Evolutionary conservation across 2,329 filamentous ascomycete species (phyloP).

Genomic region (Blumeriella jaapii): DNA sequence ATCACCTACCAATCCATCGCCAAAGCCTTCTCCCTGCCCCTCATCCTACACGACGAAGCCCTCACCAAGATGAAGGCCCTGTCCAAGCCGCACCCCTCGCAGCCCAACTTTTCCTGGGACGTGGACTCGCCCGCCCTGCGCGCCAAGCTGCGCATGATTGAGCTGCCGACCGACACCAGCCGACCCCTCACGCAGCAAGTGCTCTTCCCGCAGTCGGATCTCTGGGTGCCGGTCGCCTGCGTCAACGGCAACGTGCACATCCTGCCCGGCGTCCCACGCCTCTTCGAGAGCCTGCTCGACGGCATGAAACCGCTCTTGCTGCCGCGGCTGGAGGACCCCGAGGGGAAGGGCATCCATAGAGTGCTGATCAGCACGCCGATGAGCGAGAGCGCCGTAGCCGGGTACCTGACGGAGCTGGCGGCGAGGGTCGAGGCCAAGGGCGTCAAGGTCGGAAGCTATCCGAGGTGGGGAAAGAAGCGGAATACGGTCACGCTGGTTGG

Average conservation of each 20-base stretch:
- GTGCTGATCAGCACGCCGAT: conserved; percentile 80
- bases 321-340: conserved; percentile 63
- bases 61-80: conserved; percentile 75
- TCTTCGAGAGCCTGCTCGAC: conserved; percentile 70
- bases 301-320: conserved; percentile 61
- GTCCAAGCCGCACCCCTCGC: conserved; percentile 59
- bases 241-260: conserved; percentile 94
- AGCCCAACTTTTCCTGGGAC: conserved; percentile 76
- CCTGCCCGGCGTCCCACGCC: conserved; percentile 73
- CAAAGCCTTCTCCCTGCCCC: conserved; percentile 68
- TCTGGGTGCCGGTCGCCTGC: conserved; percentile 84
- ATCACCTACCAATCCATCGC: conserved; percentile 94
- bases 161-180: conserved; percentile 64
- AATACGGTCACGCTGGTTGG: conserved; percentile 89
- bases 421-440: conserved; percentile 60
- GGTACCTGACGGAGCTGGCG: conserved; percentile 71
- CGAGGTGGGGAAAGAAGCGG: conserved; percentile 73
- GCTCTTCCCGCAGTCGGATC: conserved; percentile 64
- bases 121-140: conserved; percentile 63
- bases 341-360: conserved; percentile 68
- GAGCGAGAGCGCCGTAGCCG: conserved; percentile 74
- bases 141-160: conserved; percentile 84
- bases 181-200: conserved; percentile 58
- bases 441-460: conserved; percentile 92
- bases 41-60: conserved; percentile 67